phyloP scores from a whole-genome alignment of 1,284 basidiomycete genomes.

The Stereum hirsutum region DNA sequence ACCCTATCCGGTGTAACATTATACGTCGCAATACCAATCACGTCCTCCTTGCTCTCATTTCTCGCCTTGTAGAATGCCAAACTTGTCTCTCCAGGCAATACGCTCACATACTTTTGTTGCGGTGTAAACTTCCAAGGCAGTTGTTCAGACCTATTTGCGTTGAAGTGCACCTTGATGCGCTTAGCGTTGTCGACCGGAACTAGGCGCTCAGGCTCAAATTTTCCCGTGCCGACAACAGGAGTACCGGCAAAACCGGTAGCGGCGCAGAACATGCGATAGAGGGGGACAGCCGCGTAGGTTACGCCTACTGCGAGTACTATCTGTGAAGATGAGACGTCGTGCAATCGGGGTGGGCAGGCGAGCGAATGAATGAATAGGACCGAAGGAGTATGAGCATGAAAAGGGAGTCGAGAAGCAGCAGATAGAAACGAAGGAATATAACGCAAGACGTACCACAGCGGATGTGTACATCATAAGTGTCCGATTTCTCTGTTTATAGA shows the following conservation, averaged over 20 bases:
- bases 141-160: slow-evolving; percentile 83
- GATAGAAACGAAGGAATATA: slow-evolving; percentile 1
- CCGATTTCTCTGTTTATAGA: slow-evolving; percentile 50
- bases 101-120: slow-evolving; percentile 83
- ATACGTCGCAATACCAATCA: slow-evolving; percentile 98
- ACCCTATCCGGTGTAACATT: slow-evolving; percentile 93
- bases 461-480: slow-evolving; percentile 74
- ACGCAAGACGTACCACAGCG: slow-evolving; percentile 50
- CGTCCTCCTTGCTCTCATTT: slow-evolving; percentile 79
- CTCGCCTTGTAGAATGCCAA: slow-evolving; percentile 95
- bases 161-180: slow-evolving; percentile 92
- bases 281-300: slow-evolving; percentile 93
- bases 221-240: slow-evolving; percentile 78
- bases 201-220: slow-evolving; percentile 76
- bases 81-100: slow-evolving; percentile 93
- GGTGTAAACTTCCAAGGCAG: slow-evolving; percentile 94
- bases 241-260: slow-evolving; percentile 97
- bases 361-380: no score
- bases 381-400: no score
- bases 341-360: neutral
- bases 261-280: slow-evolving; percentile 97
- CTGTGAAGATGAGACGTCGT: slow-evolving; percentile 24
- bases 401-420: no score
- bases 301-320: slow-evolving; percentile 77
- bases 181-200: slow-evolving; percentile 64